These are phyloP conservation scores for Colletotrichum sp. DNA, from an alignment of 2,329 filamentous ascomycete species.

Conservation along the genomic window DNA sequence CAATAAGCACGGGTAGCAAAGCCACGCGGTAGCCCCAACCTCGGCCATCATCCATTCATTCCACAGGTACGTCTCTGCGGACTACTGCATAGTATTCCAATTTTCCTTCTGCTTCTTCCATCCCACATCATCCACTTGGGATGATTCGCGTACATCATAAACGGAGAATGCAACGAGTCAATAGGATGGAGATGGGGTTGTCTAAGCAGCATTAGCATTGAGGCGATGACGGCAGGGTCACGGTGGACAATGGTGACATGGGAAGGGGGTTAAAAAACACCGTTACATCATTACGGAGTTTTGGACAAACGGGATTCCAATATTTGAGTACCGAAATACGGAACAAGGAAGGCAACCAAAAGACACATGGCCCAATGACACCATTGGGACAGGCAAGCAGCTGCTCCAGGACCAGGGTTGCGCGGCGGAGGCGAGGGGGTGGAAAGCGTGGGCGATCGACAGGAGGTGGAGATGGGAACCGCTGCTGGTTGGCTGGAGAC, in stretches of 20 bases:
- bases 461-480: slow-evolving; percentile 4
- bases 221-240: neutral
- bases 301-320: neutral
- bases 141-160: neutral
- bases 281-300: slow-evolving; percentile 5
- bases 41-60: neutral
- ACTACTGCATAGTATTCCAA: neutral
- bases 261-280: neutral
- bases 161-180: neutral
- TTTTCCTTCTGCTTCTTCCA: neutral
- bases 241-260: neutral
- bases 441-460: slow-evolving; percentile 5
- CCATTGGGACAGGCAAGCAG: neutral
- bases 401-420: neutral
- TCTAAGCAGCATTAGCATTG: neutral
- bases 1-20: neutral
- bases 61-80: neutral
- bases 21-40: neutral
- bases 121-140: slow-evolving; percentile 1
- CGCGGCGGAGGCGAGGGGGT: slow-evolving; percentile 6
- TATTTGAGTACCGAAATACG: neutral
- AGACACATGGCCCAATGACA: slow-evolving; percentile 1
- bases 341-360: neutral
- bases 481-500: neutral
- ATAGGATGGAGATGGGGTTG: neutral